Evolutionary conservation across 371 early-diverging fungal species (phyloP).

Genomic region (Circinella minor): DNA sequence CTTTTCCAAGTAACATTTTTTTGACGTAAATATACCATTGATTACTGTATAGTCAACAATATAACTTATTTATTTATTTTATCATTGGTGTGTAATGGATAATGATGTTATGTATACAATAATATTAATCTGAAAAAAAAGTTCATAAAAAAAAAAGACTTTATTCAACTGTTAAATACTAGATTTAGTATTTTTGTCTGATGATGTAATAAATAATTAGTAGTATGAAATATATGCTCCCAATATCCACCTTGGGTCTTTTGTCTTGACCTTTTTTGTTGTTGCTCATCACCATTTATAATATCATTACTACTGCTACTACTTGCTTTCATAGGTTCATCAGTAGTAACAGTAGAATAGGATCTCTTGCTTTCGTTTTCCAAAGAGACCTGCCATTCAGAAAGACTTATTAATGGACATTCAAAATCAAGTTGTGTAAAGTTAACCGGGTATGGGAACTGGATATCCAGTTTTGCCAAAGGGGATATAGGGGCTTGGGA

Average conservation of each 20-base stretch:
- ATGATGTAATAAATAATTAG: slow-evolving; percentile 9
- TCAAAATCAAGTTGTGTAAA: slow-evolving; percentile 1
- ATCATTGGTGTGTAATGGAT: no score
- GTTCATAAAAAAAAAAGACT: no score
- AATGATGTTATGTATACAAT: no score
- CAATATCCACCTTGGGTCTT: neutral
- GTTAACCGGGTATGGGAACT: slow-evolving; percentile 7
- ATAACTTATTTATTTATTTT: no score
- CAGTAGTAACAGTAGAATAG: neutral
- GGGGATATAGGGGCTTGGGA: neutral
- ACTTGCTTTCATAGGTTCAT: no score
- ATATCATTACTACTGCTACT: neutral
- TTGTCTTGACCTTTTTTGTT: neutral
- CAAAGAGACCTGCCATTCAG: slow-evolving; percentile 6
- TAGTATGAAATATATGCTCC: slow-evolving; percentile 1
- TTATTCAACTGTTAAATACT: neutral
- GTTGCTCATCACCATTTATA: neutral
- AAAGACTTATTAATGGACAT: neutral
- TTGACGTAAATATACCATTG: no score
- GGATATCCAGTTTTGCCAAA: slow-evolving; percentile 6
- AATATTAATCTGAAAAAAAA: no score
- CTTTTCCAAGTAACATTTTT: no score
- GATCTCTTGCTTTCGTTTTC: neutral
- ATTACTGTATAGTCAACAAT: no score
- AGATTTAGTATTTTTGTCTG: slow-evolving; percentile 2